phyloP scores from a whole-genome alignment of 352 stramenopile species.

The Pythium sp. region DNA sequence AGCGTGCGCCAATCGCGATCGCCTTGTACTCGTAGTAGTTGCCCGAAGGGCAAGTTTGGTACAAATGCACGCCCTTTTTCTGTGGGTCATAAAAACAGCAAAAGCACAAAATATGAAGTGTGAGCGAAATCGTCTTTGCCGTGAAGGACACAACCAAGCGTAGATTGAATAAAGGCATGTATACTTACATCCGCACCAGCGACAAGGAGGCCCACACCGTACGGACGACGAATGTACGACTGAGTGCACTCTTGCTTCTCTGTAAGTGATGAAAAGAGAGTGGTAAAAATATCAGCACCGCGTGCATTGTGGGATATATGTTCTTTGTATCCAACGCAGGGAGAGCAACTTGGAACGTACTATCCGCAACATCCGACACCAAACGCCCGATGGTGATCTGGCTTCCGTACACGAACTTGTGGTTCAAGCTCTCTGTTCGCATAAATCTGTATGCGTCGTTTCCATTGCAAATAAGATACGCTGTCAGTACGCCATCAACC shows the following conservation, averaged over 20 bases:
- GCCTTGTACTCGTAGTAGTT: constrained; percentile 99
- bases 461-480: background rate
- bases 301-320: background rate
- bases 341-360: constrained; percentile 15
- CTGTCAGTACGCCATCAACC: constrained; percentile 6
- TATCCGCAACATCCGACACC: constrained; percentile 97
- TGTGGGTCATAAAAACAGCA: constrained; percentile 33
- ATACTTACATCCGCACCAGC: constrained; percentile 83
- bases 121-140: constrained; percentile 3
- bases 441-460: constrained; percentile 70
- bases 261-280: constrained; percentile 10
- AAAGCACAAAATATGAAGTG: constrained; percentile 2
- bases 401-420: constrained; percentile 99
- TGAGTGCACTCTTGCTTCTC: constrained; percentile 98
- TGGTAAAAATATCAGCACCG: background rate
- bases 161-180: background rate
- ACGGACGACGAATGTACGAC: constrained; percentile 98
- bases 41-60: constrained; percentile 97
- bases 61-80: constrained; percentile 97
- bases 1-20: constrained; percentile 96
- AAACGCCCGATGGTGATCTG: constrained; percentile 93
- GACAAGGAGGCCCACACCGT: constrained; percentile 97
- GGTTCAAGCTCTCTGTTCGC: constrained; percentile 98
- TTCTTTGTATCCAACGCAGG: background rate
- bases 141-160: background rate